Evolutionary conservation across 495 filamentous ascomycete species (phyloP).

Genomic region (Penicillium alfredii): DNA sequence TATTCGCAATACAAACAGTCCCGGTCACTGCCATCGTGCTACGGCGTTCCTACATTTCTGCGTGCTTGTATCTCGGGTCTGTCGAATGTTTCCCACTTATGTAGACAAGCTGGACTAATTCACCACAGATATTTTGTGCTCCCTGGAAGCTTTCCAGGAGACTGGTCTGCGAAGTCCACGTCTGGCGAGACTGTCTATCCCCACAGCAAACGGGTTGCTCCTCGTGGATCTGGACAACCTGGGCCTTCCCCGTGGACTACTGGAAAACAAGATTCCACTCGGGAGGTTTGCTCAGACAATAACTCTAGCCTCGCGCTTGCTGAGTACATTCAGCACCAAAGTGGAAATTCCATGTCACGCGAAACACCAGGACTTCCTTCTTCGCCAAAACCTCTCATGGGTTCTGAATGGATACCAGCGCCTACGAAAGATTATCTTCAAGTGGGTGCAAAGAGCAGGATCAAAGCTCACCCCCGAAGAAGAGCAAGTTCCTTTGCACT

Average conservation of each 20-base stretch:
- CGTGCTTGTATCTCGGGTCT: constrained; percentile 34
- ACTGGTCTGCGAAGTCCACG: constrained; percentile 3
- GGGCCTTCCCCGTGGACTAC: constrained; percentile 24
- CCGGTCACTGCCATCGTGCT: constrained; percentile 23
- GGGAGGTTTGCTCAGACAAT: constrained; percentile 23
- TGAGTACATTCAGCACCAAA: constrained; percentile 26
- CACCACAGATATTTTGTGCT: constrained; percentile 31
- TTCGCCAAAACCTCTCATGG: constrained; percentile 33
- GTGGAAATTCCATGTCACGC: neutral
- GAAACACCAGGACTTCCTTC: constrained; percentile 10
- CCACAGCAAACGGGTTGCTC: constrained; percentile 23
- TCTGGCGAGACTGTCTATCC: constrained; percentile 19
- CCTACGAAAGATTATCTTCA: constrained; percentile 27
- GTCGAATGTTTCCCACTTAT: constrained; percentile 8
- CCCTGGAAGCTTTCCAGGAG: constrained; percentile 22
- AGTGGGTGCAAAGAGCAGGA: constrained; percentile 20
- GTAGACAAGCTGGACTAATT: constrained; percentile 12
- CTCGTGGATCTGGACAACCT: constrained; percentile 30
- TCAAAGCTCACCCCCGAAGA: constrained; percentile 13
- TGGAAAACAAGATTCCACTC: constrained; percentile 19
- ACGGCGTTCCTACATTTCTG: constrained; percentile 29
- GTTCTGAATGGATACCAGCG: constrained; percentile 33
- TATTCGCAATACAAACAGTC: constrained; percentile 31
- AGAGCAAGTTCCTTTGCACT: constrained; percentile 17
- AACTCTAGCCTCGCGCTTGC: constrained; percentile 19